Evolutionary conservation across 2,329 filamentous ascomycete species (phyloP), one percentile per base, ranked within the genome.

Genomic region (Fusarium mexicanum): DNA sequence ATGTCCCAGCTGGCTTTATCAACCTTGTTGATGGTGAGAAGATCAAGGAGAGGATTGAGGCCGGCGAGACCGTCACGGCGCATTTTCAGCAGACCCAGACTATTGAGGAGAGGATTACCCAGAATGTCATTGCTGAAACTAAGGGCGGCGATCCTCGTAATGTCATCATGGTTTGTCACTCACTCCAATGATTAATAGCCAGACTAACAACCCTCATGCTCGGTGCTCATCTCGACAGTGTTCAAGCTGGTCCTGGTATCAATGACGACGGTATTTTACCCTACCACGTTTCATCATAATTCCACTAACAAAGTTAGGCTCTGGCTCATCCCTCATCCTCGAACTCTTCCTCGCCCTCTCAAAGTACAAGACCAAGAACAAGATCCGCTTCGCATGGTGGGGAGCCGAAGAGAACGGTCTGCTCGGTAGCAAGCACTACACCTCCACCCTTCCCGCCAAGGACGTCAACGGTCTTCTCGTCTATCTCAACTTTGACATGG

Each of bases 11-110:
- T 12, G 74, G 74, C 1, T 76, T 76, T 6, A 76, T 76, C 4
- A 70, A 54, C 11, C 78, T 82, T 24, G 81, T 71, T 5, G 86
- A 87, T 61, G 86, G 86, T 0, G 57, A 81, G 47, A 81, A 79
- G 4, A 79, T 87, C 37, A 83, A 81, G 51, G 79, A 79, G 18
- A 80, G 82, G 12, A 76, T 87, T 9, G 59, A 80, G 22, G 81
- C 78, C 1, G 85, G 86, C 0, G 84, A 86, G 67, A 71, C 73
- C 16, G 38, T 76, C 4, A 57, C 60, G n/a, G 74, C 74, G 1
- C 59, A 73, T 10, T 76, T 73, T 1, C 74, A 76, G 4, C 71
- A 77, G 43, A 64, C 73, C 51, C 64, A 77, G 37, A 76, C 71
- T 20, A 76, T 76, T 5, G 74, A 76, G 53, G 71, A 76, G 66